A percentile compares a stretch with the other conserved stretches of the same genome.
These are phyloP conservation scores for Aspergillus incahuasiensis DNA, from an alignment of 495 filamentous ascomycete genomes.

Conservation along the genomic window DNA sequence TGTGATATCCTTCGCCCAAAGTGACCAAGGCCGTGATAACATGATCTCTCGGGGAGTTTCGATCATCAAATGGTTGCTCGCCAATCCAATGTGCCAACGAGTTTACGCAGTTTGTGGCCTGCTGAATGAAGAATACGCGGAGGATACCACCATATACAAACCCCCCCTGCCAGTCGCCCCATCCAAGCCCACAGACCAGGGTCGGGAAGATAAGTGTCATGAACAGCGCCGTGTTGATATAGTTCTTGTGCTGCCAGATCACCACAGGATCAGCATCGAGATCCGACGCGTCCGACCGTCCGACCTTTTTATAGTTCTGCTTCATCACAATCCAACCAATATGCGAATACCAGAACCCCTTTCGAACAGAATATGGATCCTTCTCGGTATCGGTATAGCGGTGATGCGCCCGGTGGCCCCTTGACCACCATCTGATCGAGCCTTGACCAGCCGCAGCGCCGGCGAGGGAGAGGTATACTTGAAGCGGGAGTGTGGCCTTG, in stretches of 20 bases:
- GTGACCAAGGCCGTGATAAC: conserved; percentile 82
- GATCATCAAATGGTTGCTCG: conserved; percentile 90
- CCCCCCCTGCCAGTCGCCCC: conserved; percentile 77
- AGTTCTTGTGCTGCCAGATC: conserved; percentile 81
- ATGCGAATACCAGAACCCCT: conserved; percentile 85
- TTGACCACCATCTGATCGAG: conserved; percentile 87
- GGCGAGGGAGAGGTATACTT: conserved; percentile 75
- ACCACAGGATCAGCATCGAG: conserved; percentile 83
- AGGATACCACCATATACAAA: conserved; percentile 85
- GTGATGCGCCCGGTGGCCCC: conserved; percentile 87
- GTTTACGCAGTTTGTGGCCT: conserved; percentile 95
- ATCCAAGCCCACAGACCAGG: conserved; percentile 68
- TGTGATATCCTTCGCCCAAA: conserved; percentile 90
- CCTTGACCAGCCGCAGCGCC: conserved; percentile 86
- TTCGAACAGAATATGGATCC: conserved; percentile 89
- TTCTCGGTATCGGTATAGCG: conserved; percentile 94
- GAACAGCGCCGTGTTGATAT: conserved; percentile 69
- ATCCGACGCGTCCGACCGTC: conserved; percentile 85
- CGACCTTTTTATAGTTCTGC: conserved; percentile 75
- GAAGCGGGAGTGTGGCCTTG: conserved; percentile 68
- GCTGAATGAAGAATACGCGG: conserved; percentile 86
- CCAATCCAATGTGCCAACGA: conserved; percentile 90
- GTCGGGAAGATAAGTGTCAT: conserved; percentile 78
- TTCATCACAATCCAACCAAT: conserved; percentile 81
- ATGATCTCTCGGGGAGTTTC: conserved; percentile 86